Base-by-base conservation (phyloP, 1,284 basidiomycete species). In the Naganishia albida region DNA sequence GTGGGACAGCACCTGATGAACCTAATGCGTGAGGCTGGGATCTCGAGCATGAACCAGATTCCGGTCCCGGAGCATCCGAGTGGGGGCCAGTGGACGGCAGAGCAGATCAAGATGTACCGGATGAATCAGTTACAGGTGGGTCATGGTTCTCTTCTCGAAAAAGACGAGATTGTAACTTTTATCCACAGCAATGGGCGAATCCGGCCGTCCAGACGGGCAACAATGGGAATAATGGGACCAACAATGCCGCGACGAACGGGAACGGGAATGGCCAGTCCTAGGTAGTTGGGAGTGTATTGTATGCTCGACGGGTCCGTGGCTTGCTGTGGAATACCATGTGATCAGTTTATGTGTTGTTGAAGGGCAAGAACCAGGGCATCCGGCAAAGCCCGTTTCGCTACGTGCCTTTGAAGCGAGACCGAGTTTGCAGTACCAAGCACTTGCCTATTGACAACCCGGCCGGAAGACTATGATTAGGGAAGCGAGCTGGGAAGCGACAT, bases 61-160 rank as follows among this genome's bases (percentile, higher is more conserved):
- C 64, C 64, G 10, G 30, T 65, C 8, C 48, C 51, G 4, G 56
- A 59, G 16, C 46, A 60, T 43, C 64, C 64, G 7, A 59, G 30
- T 25, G 57, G 57, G 6, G 50, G 50, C 15, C 42, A 53, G 26
- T 65, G 64, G 64, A 54, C 56, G 8, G 25, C 25, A 3, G 52
- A 39, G n/a, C 48, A 65, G 42, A 54, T 65, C 43, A 55, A 42
- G 26, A 50, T 46, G 38, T 59, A 60, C 18, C 39, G 59, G 16
- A 46, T 65, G 49, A 46, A 39, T 30, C 50, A 60, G 28, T 30
- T 65, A 30, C 64, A 65, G 28, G 64, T 65, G 34, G 49, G 56
- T 65, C n/a, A n/a, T n/a, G n/a, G n/a, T 3, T 42, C n/a, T 10
- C 12, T 25, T 15, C 16, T 7, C 44, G 16, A 2, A 7, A 38